Conservation (phyloP, 1,139 yeast genomes). For the Suhomyces taliae region DNA sequence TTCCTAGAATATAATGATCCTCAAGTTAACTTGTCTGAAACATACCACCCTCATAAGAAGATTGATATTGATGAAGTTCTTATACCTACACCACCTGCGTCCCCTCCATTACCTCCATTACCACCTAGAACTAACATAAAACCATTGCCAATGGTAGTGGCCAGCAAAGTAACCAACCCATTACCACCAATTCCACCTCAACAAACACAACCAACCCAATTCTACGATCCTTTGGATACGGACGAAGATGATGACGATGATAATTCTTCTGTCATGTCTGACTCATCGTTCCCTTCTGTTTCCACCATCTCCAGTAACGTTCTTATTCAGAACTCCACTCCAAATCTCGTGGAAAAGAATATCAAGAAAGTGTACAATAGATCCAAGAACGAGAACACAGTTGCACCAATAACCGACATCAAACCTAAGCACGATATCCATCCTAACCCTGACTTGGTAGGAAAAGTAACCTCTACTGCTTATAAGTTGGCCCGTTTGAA, state of each 20-base stretch:
- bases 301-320: slow-evolving; percentile 25
- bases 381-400: slow-evolving; percentile 35
- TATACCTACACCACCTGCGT: slow-evolving; percentile 20
- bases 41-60: slow-evolving; percentile 30
- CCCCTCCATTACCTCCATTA: slow-evolving; percentile 22
- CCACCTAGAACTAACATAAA: slow-evolving; percentile 30
- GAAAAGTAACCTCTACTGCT: slow-evolving; percentile 19
- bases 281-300: slow-evolving; percentile 18
- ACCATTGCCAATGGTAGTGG: slow-evolving; percentile 11
- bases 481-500: slow-evolving; percentile 28
- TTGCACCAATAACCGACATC: slow-evolving; percentile 28
- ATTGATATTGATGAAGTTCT: slow-evolving; percentile 23
- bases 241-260: slow-evolving; percentile 20
- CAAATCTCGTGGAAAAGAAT: slow-evolving; percentile 21
- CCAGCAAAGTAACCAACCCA: slow-evolving; percentile 9
- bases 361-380: slow-evolving; percentile 35
- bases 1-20: slow-evolving; percentile 33
- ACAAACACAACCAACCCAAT: slow-evolving; percentile 2
- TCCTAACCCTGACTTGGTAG: slow-evolving; percentile 11
- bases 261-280: slow-evolving; percentile 17
- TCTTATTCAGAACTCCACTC: slow-evolving; percentile 19
- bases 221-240: slow-evolving; percentile 21
- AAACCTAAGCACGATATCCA: slow-evolving; percentile 11
- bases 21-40: slow-evolving; percentile 25
- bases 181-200: slow-evolving; percentile 9